Evolutionary conservation across 495 filamentous ascomycete species (phyloP).

Genomic region (Aspergillus heteromorphus): DNA sequence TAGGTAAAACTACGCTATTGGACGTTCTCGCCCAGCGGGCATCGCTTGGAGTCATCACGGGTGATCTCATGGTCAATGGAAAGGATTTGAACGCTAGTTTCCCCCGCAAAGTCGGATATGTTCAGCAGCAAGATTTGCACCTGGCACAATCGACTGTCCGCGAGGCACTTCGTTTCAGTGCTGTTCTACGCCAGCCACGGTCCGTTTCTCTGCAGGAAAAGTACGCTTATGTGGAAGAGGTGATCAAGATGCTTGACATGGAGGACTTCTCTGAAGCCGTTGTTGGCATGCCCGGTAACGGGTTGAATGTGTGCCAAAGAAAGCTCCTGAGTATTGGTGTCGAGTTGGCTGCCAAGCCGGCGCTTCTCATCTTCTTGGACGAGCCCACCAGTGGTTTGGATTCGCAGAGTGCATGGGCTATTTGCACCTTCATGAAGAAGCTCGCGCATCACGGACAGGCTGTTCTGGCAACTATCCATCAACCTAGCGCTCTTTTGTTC

Average conservation of each 20-base stretch:
- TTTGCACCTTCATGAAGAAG: constrained; percentile 72
- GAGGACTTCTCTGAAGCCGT: constrained; percentile 37
- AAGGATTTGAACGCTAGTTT: constrained; percentile 61
- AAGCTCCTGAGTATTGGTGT: constrained; percentile 88
- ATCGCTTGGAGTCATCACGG: constrained; percentile 44
- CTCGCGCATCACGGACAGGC: constrained; percentile 81
- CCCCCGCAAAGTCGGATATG: constrained; percentile 88
- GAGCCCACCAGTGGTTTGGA: constrained; percentile 84
- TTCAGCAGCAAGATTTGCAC: constrained; percentile 93
- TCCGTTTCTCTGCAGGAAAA: constrained; percentile 35
- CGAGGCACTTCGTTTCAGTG: constrained; percentile 75
- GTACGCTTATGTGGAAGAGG: constrained; percentile 43
- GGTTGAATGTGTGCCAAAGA: constrained; percentile 86
- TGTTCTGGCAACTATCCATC: constrained; percentile 90
- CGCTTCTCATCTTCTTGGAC: constrained; percentile 82
- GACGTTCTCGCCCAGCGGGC: constrained; percentile 53
- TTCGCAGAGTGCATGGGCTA: constrained; percentile 79
- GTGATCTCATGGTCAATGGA: constrained; percentile 50
- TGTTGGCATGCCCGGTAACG: constrained; percentile 37
- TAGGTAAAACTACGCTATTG: constrained; percentile 60
- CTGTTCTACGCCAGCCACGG: constrained; percentile 73
- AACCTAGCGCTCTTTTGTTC: constrained; percentile 87
- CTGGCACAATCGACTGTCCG: constrained; percentile 64
- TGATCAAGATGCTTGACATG: constrained; percentile 46
- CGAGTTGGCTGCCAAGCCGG: constrained; percentile 85